Evolutionary conservation across 1,284 basidiomycete species (phyloP), one percentile per base, ranked within the genome.

Genomic region (Phlebopus sp.): DNA sequence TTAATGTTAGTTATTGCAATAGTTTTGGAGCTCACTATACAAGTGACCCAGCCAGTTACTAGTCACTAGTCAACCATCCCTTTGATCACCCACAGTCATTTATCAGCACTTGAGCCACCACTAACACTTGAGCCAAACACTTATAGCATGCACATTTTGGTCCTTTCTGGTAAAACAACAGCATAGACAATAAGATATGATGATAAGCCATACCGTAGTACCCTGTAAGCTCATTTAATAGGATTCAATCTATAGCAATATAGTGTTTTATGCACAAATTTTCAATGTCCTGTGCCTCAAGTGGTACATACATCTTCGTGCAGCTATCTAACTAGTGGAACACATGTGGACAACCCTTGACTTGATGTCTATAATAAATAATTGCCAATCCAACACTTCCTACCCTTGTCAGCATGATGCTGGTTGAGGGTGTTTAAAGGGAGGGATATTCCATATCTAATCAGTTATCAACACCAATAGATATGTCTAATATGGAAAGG

Each of bases 281-380:
- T n/a, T 6, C 14, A 17, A 35, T 15, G 14, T 2, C 21, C 19
- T 38, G 41, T 39, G 13, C 15, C 11, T 39, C 17, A n/a, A 18
- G 21, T 19, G 21, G 37, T 5, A 19, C 17, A 39, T 39, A 39
- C 37, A n/a, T 23, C 17, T 18, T 27, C 17, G 15, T 39, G 37
- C 21, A 39, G 37, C 37, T n/a, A 39, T 39, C 37, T 39, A 39
- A 39, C 37, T 25, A 17, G 11, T 38, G 37, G 37, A 38, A 39
- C 21, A 21, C 21, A 14, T 39, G 21, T 11, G 21, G 17, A 18
- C 21, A 13, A 6, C 10, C 19, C 7, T 39, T 39, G 37, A 19
- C 37, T 39, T 39, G 25, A 17, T 35, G 14, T 5, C 9, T 2
- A 2, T 17, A 35, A 35, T 17, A 35, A 6, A 3, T n/a, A 17